phyloP scores from a whole-genome alignment of 1,284 basidiomycete species.

The Coniferiporia sulphurascens region DNA sequence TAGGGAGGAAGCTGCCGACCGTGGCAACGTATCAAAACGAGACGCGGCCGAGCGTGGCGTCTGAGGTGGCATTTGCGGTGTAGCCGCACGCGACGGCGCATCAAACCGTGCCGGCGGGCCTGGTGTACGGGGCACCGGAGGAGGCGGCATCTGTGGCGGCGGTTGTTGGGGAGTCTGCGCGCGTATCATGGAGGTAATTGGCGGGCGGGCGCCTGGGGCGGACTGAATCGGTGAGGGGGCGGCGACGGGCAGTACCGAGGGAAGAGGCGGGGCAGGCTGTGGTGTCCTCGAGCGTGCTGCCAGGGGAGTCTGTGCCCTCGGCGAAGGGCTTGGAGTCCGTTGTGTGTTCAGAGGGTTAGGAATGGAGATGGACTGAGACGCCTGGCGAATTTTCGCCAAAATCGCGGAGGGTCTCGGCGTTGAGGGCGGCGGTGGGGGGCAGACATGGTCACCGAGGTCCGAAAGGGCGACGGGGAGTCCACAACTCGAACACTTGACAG shows the following conservation, averaged over 20 bases:
- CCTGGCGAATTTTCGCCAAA: constrained; percentile 16
- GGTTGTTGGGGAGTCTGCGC: constrained; percentile 7
- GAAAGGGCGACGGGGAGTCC: constrained; percentile 45
- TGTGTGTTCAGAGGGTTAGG: not conserved
- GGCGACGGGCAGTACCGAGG: not conserved
- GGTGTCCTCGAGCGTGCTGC: constrained; percentile 14
- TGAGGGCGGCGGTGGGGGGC: constrained; percentile 18
- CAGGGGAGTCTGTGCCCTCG: not conserved
- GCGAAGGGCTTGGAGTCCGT: not conserved
- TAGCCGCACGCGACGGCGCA: not conserved
- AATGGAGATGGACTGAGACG: constrained; percentile 6
- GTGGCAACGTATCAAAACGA: constrained; percentile 6
- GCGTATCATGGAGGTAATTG: not conserved
- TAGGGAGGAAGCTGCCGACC: not conserved
- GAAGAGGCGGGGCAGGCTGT: constrained; percentile 3
- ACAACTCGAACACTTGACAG: constrained; percentile 81
- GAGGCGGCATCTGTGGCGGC: constrained; percentile 5
- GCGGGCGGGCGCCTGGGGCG: not conserved
- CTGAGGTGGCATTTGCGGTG: constrained; percentile 1
- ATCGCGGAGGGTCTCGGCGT: constrained; percentile 14
- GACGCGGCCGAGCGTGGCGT: not conserved
- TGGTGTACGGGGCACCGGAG: not conserved
- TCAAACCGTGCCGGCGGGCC: not conserved
- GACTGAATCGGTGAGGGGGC: constrained; percentile 3
- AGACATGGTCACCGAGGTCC: constrained; percentile 17